Conservation (phyloP, 208 protist genomes). For the Acanthamoeba quina region DNA sequence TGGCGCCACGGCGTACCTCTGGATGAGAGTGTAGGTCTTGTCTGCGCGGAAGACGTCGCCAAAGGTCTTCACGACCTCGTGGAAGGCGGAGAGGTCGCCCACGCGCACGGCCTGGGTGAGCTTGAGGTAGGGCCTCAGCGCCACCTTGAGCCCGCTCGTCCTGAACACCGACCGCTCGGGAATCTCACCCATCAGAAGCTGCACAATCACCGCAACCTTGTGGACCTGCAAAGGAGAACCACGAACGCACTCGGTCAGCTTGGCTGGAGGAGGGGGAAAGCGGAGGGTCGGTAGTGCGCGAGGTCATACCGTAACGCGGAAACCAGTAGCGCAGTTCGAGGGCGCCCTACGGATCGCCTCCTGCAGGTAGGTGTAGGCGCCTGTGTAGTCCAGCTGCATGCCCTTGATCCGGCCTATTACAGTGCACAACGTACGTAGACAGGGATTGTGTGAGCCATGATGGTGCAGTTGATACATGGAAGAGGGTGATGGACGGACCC, state of each 20-base stretch:
- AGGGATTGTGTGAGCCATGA: not conserved
- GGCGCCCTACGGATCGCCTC: constrained; percentile 97
- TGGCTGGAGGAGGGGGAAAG: not conserved
- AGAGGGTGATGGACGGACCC: constrained; percentile 76
- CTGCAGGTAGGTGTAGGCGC: constrained; percentile 94
- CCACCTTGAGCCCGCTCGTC: constrained; percentile 89
- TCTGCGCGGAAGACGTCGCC: constrained; percentile 95
- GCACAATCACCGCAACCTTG: constrained; percentile 97
- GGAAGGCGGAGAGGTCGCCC: constrained; percentile 96
- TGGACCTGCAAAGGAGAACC: constrained; percentile 60
- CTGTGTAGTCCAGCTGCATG: constrained; percentile 97
- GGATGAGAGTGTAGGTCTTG: constrained; percentile 96
- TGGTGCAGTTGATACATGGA: not conserved
- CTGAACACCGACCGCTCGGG: constrained; percentile 93
- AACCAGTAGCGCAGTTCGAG: constrained; percentile 94
- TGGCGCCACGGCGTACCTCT: constrained; percentile 84
- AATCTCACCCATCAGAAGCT: constrained; percentile 98
- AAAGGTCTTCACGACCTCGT: constrained; percentile 94
- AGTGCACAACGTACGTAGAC: not conserved
- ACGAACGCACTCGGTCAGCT: not conserved
- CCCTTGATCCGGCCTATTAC: constrained; percentile 93
- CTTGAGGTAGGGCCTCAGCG: constrained; percentile 95
- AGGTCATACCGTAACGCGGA: constrained; percentile 86
- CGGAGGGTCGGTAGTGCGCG: too few relatives aligned
- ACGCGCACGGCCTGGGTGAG: constrained; percentile 94